Conservation (phyloP, 2,329 filamentous ascomycete species). For the Botrytis medusae region DNA sequence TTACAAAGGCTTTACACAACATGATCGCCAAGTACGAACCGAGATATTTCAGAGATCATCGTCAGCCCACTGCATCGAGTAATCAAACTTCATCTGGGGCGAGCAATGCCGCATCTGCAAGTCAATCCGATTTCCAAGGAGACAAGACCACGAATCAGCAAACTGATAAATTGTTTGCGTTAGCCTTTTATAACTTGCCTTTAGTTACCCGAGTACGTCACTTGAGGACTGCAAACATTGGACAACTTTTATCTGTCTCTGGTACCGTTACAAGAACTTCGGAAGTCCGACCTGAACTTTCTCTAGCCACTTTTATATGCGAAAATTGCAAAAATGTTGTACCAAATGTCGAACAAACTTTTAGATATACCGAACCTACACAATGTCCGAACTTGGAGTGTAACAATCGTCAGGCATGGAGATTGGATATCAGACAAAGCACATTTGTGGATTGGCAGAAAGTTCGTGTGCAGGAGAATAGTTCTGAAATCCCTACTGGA, state of each 20-base stretch:
- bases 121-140: slow-evolving; percentile 61
- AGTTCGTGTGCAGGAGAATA: slow-evolving; percentile 96
- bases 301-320: slow-evolving; percentile 88
- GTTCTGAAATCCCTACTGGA: slow-evolving; percentile 94
- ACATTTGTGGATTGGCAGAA: slow-evolving; percentile 99
- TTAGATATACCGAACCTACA: slow-evolving; percentile 94
- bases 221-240: slow-evolving; percentile 84
- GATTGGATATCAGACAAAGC: slow-evolving; percentile 93
- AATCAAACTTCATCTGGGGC: slow-evolving; percentile 67
- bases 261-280: slow-evolving; percentile 96
- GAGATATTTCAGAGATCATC: slow-evolving; percentile 88
- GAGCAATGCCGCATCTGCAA: slow-evolving; percentile 61
- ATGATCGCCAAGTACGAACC: slow-evolving; percentile 94
- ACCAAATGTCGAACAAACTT: slow-evolving; percentile 93
- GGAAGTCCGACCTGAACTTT: slow-evolving; percentile 91
- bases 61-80: slow-evolving; percentile 76
- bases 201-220: slow-evolving; percentile 41
- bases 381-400: slow-evolving; percentile 90
- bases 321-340: slow-evolving; percentile 82
- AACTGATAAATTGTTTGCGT: slow-evolving; percentile 89
- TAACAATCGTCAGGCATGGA: slow-evolving; percentile 89
- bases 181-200: slow-evolving; percentile 75
- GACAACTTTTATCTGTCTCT: slow-evolving; percentile 90
- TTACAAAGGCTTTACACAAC: slow-evolving; percentile 85
- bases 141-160: slow-evolving; percentile 86